Evolutionary conservation across 176 grass and related monocot species (phyloP).

Genomic region (Oropetium thomaeum): DNA sequence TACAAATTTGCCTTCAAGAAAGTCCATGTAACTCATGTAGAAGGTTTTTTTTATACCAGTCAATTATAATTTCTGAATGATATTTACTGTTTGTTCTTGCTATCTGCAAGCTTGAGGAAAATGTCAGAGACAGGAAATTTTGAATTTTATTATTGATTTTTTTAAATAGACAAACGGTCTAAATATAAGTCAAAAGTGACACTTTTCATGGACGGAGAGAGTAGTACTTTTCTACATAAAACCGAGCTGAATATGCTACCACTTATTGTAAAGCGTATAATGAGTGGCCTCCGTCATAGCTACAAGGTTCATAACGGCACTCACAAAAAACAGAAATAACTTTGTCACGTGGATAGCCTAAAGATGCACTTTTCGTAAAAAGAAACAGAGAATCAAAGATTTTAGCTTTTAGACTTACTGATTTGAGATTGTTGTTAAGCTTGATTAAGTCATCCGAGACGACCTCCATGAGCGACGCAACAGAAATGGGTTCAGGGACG

Average conservation of each 20-base stretch:
- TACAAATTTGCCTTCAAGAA: not conserved
- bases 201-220: too few species aligned
- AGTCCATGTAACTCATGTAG: not conserved
- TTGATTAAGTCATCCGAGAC: constrained; percentile 67
- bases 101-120: not conserved
- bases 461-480: constrained; percentile 73
- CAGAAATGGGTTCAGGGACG: constrained; percentile 30
- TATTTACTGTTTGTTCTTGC: not conserved
- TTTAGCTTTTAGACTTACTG: constrained; percentile 42
- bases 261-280: not conserved
- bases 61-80: not conserved
- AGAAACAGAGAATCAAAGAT: not conserved
- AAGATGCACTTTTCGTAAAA: not conserved
- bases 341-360: not conserved
- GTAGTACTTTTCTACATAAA: not conserved
- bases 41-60: not conserved
- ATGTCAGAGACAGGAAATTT: not conserved
- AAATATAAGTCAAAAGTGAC: too few species aligned
- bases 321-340: not conserved
- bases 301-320: not conserved
- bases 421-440: constrained; percentile 90
- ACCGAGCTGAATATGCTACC: not conserved
- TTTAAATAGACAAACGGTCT: too few species aligned
- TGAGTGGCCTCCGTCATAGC: not conserved
- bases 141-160: too few species aligned